These are phyloP conservation scores for Zygoascus hellenicus DNA, from an alignment of 1,139 yeast genomes.

Conservation along the genomic window DNA sequence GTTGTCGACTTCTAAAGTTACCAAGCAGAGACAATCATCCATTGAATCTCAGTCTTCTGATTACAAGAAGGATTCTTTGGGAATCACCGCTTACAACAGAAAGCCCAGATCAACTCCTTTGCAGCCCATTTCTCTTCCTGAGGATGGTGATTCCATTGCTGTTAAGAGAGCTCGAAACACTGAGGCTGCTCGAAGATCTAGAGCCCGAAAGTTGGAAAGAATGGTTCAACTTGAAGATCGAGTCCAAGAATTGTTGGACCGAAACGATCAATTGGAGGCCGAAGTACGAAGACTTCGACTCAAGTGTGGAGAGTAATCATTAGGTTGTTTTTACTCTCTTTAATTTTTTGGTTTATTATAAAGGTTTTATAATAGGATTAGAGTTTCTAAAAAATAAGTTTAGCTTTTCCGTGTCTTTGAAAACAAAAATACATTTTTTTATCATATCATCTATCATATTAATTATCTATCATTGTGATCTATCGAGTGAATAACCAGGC, in stretches of 20 bases:
- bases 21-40: constrained; percentile 10
- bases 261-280: constrained; percentile 29
- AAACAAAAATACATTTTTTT: not conserved
- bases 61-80: constrained; percentile 35
- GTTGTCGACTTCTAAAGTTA: constrained; percentile 15
- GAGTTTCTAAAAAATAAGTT: not conserved
- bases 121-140: constrained; percentile 57
- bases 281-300: constrained; percentile 27
- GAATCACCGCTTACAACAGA: constrained; percentile 36
- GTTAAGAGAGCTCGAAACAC: constrained; percentile 93
- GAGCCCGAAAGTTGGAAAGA: constrained; percentile 93
- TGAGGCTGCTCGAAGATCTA: constrained; percentile 94
- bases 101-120: constrained; percentile 41
- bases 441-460: not conserved
- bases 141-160: constrained; percentile 51
- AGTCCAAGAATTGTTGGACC: constrained; percentile 56
- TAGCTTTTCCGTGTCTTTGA: not conserved
- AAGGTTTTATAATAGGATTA: no score
- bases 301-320: constrained; percentile 14
- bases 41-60: constrained; percentile 2
- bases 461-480: not conserved
- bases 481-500: not conserved
- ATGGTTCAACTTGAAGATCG: constrained; percentile 80
- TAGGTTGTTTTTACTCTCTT: not conserved
- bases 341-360: not conserved